Conservation (phyloP, 768 basidiomycete species). For the Boletus pseudopeckii region DNA sequence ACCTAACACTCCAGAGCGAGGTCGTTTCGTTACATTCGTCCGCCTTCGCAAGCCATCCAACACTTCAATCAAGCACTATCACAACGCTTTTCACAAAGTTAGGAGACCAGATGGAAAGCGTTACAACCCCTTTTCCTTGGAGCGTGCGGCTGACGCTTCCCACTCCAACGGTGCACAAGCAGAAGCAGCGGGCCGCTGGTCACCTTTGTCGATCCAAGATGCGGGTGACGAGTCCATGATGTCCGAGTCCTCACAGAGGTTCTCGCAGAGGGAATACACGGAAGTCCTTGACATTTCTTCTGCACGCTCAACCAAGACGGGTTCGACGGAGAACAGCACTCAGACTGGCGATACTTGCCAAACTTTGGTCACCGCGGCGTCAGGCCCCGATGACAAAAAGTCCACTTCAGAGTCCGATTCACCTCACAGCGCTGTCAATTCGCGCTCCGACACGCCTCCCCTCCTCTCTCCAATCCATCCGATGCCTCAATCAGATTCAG, state of each 20-base stretch:
- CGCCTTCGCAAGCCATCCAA: conserved; percentile 13
- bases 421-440: neutral
- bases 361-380: conserved; percentile 11
- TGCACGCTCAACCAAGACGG: conserved; percentile 2
- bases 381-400: neutral
- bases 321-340: no score
- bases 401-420: conserved; percentile 16
- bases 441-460: conserved; percentile 7
- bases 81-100: conserved; percentile 8
- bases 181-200: neutral
- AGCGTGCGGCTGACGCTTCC: neutral
- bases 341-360: conserved; percentile 10
- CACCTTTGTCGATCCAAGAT: neutral
- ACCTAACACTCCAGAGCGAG: neutral
- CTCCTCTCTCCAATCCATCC: neutral
- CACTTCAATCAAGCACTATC: conserved; percentile 1
- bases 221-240: neutral
- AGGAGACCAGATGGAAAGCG: conserved; percentile 7
- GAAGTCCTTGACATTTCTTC: conserved; percentile 25
- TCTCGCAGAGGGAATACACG: neutral
- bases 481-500: neutral
- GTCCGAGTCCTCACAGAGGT: neutral
- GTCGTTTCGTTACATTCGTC: conserved; percentile 11
- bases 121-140: conserved; percentile 17
- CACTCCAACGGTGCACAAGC: neutral